Base-by-base conservation (phyloP, 768 basidiomycete genomes). In the Xerocomus brunneocitrinus region DNA sequence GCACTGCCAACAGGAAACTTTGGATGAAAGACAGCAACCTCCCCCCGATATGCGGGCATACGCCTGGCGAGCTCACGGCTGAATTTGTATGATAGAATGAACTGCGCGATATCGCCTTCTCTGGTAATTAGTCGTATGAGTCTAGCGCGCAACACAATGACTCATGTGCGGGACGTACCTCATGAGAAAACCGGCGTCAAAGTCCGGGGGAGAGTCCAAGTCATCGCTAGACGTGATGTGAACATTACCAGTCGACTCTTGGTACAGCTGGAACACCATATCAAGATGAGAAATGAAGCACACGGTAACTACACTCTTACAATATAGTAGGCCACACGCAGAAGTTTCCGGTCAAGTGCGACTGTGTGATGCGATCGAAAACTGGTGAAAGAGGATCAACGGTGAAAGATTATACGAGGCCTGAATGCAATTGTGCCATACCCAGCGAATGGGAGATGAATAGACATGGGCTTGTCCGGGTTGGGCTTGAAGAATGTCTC, bases 401-500 rank as follows among this genome's bases (percentile, higher is more conserved):
- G 43, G 1, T 40, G 14, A 44, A 16, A 24, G 2, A 32, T 28
- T 41, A 19, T 31, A n/a, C 9, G 27, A 36, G 3, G n/a, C 10
- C 28, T 31, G 3, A 10, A 28, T 24, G 19, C 10, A 40, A 39
- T 6, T 9, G 2, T 12, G 19, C 12, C 73, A 45, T 58, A 82
- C 79, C 71, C 73, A 4, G 76, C 66, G 22, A 76, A 55, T 0
- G 72, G 55, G 0, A 67, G 75, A 10, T 81, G 61, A 41, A 74
- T 71, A 36, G 76, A 57, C n/a, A 81, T 74, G 8, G 83, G 75
- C 56, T 84, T 85, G 58, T 86, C 85, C 0, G 78, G 77, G 8
- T 67, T 69, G 19, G 70, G 62, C 24, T 64, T 71, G 44, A 79
- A 86, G 62, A 79, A 80, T 12, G 67, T 62, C 2, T 76, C 67